Base-by-base conservation (phyloP, 1,284 basidiomycete genomes). In the Melampsora americana region DNA sequence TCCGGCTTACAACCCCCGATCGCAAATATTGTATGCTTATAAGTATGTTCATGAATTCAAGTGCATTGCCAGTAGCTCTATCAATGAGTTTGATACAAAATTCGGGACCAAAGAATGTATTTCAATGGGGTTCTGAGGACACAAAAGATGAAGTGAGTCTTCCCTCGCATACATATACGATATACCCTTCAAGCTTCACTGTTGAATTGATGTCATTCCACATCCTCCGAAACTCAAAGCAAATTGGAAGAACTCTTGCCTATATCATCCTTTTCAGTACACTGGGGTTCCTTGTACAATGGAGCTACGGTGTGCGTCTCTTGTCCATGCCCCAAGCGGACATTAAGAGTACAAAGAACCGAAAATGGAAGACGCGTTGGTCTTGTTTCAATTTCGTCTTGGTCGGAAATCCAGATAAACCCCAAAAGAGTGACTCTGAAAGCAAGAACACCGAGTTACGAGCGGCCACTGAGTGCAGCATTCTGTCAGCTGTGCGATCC, bases 191-290 rank as follows among this genome's bases (percentile, higher is more conserved):
- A 5, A 42, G 39, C 39, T 9, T 42, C 39, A 12, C 39, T 9
- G 39, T 12, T 42, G 12, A 12, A 42, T 42, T 42, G 39, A 42
- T 42, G 11, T 11, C 4, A 9, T 42, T 42, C 39, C 11, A 12
- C 1, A 9, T 42, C 11, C 5, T 42, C 11, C 39, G 11, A 42
- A 42, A 42, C 14, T 23, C n/a, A 28, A 50, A 64, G 77, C 61
- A 69, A 68, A 39, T 67, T 23, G 65, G 71, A 11, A 78, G 82
- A 44, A 80, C 82, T 0, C 77, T 82, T n/a, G 81, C 81, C 56
- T 82, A 82, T 46, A 78, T 84, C 12, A 83, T 85, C 65, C 80
- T 85, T 32, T 85, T 83, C 78, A 84, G 83, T 42, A 84, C 84
- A 1, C 80, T 85, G 64, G 84, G 84, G 64, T 83, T 84, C 79